Evolutionary conservation across 768 basidiomycete species (phyloP).

Genomic region (Nidularia pulvinata): DNA sequence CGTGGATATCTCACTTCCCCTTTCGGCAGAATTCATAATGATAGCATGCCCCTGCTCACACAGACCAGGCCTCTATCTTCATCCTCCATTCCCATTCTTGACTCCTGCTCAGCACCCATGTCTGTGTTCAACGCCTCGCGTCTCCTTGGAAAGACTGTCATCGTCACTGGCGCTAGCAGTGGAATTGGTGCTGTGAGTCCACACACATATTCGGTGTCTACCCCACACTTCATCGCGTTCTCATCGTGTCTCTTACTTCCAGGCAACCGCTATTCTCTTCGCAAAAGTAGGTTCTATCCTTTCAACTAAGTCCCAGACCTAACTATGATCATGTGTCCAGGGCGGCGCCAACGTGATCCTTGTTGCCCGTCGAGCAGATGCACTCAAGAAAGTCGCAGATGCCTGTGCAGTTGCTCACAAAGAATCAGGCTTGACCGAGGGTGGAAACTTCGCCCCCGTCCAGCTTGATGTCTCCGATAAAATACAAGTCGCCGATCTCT

Average conservation of each 20-base stretch:
- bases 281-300: constrained; percentile 64
- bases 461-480: constrained; percentile 83
- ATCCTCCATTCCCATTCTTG: background rate
- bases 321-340: constrained; percentile 27
- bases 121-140: constrained; percentile 82
- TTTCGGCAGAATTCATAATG: background rate
- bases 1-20: background rate
- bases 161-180: constrained; percentile 88
- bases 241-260: background rate
- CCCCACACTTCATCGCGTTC: background rate
- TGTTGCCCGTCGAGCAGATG: constrained; percentile 76
- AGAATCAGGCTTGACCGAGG: constrained; percentile 67
- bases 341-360: constrained; percentile 90
- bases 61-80: constrained; percentile 1
- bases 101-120: constrained; percentile 35
- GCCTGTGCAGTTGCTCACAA: constrained; percentile 73
- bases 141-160: constrained; percentile 81
- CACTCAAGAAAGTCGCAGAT: constrained; percentile 67
- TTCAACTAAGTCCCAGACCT: background rate
- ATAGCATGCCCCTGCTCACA: background rate
- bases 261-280: constrained; percentile 90
- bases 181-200: constrained; percentile 83
- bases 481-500: constrained; percentile 64
- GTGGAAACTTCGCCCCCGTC: constrained; percentile 76
- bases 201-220: background rate